Evolutionary conservation across 257 asterid species (phyloP).

Genomic region (Henckelia pumila): DNA sequence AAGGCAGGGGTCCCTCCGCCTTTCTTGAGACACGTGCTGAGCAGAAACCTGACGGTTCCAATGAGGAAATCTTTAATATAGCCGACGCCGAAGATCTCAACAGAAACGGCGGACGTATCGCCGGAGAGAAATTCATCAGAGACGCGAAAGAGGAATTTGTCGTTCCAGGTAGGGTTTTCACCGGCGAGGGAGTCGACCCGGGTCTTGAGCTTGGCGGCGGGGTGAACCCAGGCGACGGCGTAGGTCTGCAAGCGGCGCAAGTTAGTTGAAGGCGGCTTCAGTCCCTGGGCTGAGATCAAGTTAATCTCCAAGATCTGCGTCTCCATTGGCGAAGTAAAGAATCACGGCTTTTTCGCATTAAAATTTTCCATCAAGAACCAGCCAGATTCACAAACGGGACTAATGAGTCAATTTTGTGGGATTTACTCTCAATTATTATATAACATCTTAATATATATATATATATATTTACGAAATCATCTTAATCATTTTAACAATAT

Average conservation of each 20-base stretch:
- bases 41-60: conserved; percentile 75
- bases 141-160: conserved; percentile 79
- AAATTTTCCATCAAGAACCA: conserved; percentile 15
- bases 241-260: conserved; percentile 63
- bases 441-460: too few relatives aligned
- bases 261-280: conserved; percentile 58
- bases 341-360: conserved; percentile 11
- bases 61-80: conserved; percentile 55
- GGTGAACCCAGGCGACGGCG: conserved; percentile 73
- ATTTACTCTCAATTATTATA: too few relatives aligned
- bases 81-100: conserved; percentile 78
- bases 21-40: conserved; percentile 47
- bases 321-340: conserved; percentile 24
- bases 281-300: conserved; percentile 89
- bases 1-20: conserved; percentile 50
- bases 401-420: too few relatives aligned
- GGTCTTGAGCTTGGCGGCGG: conserved; percentile 72
- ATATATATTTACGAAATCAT: too few relatives aligned
- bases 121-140: conserved; percentile 54
- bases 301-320: conserved; percentile 72
- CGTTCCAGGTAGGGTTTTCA: conserved; percentile 93
- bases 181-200: conserved; percentile 59
- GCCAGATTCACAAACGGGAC: too few relatives aligned
- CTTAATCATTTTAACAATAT: too few relatives aligned
- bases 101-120: conserved; percentile 81